Percentiles rank a stretch among this genome's conserved stretches.
Evolutionary conservation across 345 rosid genomes (phyloP).

Genomic region (Ricinus communis): DNA sequence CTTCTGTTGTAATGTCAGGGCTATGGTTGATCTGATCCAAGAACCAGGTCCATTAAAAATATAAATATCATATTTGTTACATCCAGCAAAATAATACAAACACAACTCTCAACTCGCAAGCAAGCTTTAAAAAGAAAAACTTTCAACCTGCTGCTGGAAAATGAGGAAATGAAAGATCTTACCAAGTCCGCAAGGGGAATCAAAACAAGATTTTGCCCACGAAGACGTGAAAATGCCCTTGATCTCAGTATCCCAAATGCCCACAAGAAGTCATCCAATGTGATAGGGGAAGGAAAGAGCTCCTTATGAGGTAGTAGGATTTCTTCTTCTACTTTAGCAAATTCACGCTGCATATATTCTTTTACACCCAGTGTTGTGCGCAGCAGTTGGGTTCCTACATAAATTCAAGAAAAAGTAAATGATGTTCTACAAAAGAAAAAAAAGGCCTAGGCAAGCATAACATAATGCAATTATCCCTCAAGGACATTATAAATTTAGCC

Average conservation of each 20-base stretch:
- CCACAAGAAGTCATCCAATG: constrained; percentile 75
- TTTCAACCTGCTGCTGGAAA: constrained; percentile 4
- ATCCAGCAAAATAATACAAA: background rate
- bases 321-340: constrained; percentile 61
- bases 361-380: constrained; percentile 70
- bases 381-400: constrained; percentile 73
- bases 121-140: background rate
- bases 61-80: too few species aligned
- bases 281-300: constrained; percentile 64
- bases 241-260: constrained; percentile 89
- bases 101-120: too few species aligned
- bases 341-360: constrained; percentile 61
- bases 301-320: constrained; percentile 53
- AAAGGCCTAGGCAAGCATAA: too few species aligned
- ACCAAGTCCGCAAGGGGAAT: constrained; percentile 93
- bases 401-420: constrained; percentile 18
- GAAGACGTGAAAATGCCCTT: constrained; percentile 84
- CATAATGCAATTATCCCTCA: background rate
- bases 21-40: constrained; percentile 76
- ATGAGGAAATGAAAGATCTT: constrained; percentile 21
- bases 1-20: constrained; percentile 67
- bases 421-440: too few species aligned
- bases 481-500: background rate
- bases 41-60: constrained; percentile 17
- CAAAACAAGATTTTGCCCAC: constrained; percentile 83